These are phyloP conservation scores for Coemansia brasiliensis DNA, from an alignment of 192 early-diverging fungal species.

Conservation along the genomic window DNA sequence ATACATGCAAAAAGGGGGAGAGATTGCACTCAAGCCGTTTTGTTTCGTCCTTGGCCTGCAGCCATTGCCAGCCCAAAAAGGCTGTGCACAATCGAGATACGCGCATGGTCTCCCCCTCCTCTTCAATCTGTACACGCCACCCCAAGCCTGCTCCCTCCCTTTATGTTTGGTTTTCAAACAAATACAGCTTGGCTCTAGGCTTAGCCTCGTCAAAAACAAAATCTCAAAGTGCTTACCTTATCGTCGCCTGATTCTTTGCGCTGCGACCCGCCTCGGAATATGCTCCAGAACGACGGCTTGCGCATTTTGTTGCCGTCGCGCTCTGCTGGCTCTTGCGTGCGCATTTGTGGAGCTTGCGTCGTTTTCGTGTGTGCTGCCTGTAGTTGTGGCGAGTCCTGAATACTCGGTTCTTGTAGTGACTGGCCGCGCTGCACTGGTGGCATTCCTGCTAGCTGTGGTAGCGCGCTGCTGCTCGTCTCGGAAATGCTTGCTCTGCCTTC, in stretches of 20 bases:
- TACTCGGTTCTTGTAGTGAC: constrained; percentile 1
- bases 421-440: background rate
- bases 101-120: no score
- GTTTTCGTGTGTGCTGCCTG: constrained; percentile 11
- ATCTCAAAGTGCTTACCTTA: constrained; percentile 53
- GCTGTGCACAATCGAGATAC: no score
- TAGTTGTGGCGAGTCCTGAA: constrained; percentile 2
- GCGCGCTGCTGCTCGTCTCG: background rate
- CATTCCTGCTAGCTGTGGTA: background rate
- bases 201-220: no score
- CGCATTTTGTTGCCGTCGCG: constrained; percentile 55
- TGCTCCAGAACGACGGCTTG: constrained; percentile 57
- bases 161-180: no score
- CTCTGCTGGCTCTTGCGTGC: constrained; percentile 25
- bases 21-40: no score
- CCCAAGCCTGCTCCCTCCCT: no score
- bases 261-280: constrained; percentile 41
- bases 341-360: constrained; percentile 10
- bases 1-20: no score
- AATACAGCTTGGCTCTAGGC: background rate
- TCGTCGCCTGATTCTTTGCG: constrained; percentile 45
- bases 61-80: no score
- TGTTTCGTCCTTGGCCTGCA: no score
- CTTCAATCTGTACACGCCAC: no score
- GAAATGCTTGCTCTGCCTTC: constrained; percentile 13